Percentiles rank a stretch among this genome's conserved stretches.
Conservation (phyloP, 495 filamentous ascomycete species). For the Daldinia decipiens region DNA sequence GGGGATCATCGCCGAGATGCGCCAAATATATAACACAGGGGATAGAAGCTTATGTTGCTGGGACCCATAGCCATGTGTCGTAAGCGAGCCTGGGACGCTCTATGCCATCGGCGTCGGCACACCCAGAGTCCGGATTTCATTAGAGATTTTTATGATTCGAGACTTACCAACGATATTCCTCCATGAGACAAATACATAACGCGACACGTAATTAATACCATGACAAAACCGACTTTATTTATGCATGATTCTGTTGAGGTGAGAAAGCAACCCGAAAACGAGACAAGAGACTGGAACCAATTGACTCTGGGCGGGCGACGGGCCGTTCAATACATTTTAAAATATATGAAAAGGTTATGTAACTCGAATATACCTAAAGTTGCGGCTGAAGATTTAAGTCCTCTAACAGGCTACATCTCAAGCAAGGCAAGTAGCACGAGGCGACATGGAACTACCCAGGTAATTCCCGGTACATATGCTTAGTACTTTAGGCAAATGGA, state of each 20-base stretch:
- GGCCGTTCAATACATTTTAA: background rate
- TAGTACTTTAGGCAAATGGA: no score
- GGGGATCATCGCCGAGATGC: background rate
- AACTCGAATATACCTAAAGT: background rate
- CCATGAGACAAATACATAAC: background rate
- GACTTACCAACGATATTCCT: background rate
- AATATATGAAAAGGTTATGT: background rate
- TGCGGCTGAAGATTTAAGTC: constrained; percentile 10
- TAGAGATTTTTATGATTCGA: constrained; percentile 2
- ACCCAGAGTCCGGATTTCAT: background rate
- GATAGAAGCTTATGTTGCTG: background rate
- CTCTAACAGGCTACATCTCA: no score
- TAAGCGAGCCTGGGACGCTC: no score
- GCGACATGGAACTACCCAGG: background rate
- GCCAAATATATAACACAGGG: background rate
- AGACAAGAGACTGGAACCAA: background rate
- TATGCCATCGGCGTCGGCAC: background rate
- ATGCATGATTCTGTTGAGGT: background rate
- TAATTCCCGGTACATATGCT: background rate
- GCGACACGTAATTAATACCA: background rate
- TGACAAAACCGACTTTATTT: background rate
- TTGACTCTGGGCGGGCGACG: background rate
- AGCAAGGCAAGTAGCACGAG: constrained; percentile 1
- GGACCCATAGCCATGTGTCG: background rate
- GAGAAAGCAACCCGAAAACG: background rate